These are phyloP conservation scores for Canavalia gladiata DNA, from an alignment of 306 rosid species.

Conservation along the genomic window DNA sequence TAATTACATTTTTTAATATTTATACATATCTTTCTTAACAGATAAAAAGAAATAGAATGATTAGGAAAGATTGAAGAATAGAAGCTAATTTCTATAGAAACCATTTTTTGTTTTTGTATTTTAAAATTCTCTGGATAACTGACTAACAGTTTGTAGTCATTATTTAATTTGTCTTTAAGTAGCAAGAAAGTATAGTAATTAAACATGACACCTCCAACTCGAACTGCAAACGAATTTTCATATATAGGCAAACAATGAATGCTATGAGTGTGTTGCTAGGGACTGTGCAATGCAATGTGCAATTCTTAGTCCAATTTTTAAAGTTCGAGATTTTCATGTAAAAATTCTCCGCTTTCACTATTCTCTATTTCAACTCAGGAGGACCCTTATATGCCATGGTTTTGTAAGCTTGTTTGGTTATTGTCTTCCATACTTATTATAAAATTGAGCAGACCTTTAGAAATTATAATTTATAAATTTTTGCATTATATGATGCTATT, in stretches of 20 bases:
- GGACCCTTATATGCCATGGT: background rate
- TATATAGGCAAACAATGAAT: constrained; percentile 83
- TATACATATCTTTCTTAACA: too few relatives aligned
- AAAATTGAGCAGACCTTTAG: constrained; percentile 17
- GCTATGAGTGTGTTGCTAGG: constrained; percentile 92
- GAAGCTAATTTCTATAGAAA: too few relatives aligned
- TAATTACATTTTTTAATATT: too few relatives aligned
- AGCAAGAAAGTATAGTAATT: too few relatives aligned
- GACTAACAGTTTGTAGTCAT: too few relatives aligned
- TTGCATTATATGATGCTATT: background rate
- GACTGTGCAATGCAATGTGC: constrained; percentile 96
- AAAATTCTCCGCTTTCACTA: background rate
- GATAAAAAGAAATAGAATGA: too few relatives aligned
- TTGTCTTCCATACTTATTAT: background rate
- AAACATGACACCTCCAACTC: too few relatives aligned
- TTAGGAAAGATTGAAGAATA: too few relatives aligned
- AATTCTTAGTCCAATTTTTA: constrained; percentile 92
- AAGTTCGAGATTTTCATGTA: constrained; percentile 97
- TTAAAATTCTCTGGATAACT: too few relatives aligned
- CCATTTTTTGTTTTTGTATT: too few relatives aligned
- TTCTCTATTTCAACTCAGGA: background rate
- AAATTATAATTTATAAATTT: background rate
- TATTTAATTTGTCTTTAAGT: too few relatives aligned
- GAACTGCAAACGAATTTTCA: too few relatives aligned
- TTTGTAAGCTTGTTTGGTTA: background rate